Base-by-base conservation (phyloP, 2,329 filamentous ascomycete species). In the Diaporthe helianthi region DNA sequence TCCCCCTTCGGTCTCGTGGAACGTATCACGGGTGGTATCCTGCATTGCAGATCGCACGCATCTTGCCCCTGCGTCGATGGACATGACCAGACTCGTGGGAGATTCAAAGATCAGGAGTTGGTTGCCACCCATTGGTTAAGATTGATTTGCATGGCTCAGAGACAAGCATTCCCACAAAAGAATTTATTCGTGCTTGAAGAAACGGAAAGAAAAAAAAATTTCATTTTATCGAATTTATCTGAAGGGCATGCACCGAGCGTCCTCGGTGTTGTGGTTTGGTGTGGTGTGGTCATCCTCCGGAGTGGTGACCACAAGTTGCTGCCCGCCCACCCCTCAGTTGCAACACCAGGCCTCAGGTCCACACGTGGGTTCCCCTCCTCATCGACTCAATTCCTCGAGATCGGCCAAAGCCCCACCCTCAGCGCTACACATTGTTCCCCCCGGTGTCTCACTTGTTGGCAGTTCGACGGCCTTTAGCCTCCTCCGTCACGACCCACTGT, bases 181-280 rank as follows among this genome's bases (percentile, higher is more conserved):
- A 22, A 61, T 47, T 47, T 17, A 12, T 29, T 12, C 1, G 10
- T 10, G 5, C 6, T 1, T 26, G 3, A 52, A 26, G 49, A 26
- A 17, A 12, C 9, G 33, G 33, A 12, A 36, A 36, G 13, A 46
- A 44, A 44, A 2, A 8, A 5, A 24, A 55, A 38, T 7, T 29
- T 29, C 12, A 58, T 67, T 67, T 67, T 67, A 67, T 51, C 22
- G 65, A 67, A 41, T 67, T 67, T 67, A 67, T 51, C 44, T 31
- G 15, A n/a, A 4, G 6, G 24, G 2, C 4, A 17, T 55, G 10
- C 41, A 4, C 41, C 6, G 41, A 19, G 41, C 10, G 2, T 2
- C 22, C 19, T 31, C 22, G 60, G 24, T 24, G 10, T 26, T 44
- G 24, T 24, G 10, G 36, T 44, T 15, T 65, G 46, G 33, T 29